Conservation (phyloP, 129 eudicot species). For the Centella asiatica region DNA sequence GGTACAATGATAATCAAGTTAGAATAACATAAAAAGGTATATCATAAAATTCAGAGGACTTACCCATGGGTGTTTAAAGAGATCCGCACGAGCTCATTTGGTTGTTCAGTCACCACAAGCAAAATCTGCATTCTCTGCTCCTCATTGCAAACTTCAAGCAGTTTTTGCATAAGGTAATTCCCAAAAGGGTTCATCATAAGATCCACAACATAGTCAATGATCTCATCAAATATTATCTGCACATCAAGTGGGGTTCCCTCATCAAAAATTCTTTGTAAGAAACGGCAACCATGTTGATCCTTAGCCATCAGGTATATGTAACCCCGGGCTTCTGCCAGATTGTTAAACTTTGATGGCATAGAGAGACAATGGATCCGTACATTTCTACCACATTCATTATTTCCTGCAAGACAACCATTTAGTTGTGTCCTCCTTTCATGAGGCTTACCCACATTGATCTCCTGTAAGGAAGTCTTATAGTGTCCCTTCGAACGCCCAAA, state of each 20-base stretch:
- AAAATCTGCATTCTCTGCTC: conserved; percentile 66
- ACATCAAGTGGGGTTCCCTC: conserved; percentile 46
- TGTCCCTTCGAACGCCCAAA: conserved; percentile 14
- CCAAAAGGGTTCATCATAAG: conserved; percentile 67
- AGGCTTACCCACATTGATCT: conserved; percentile 8
- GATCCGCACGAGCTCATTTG: conserved; percentile 48
- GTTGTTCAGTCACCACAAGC: conserved; percentile 39
- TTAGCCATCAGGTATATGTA: conserved; percentile 48
- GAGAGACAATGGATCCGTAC: conserved; percentile 10
- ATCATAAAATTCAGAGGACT: not conserved
- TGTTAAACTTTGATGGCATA: conserved; percentile 21
- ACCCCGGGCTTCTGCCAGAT: conserved; percentile 38
- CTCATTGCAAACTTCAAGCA: conserved; percentile 51
- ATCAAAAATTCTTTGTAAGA: conserved; percentile 48
- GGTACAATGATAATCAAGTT: conserved; percentile 11
- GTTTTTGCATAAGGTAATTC: conserved; percentile 68
- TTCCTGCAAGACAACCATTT: conserved; percentile 18
- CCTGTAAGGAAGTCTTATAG: conserved; percentile 11
- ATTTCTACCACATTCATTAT: conserved; percentile 30
- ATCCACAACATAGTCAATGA: conserved; percentile 43
- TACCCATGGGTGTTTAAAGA: conserved; percentile 80
- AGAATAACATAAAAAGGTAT: not conserved
- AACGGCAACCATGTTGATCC: conserved; percentile 74
- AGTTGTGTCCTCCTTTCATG: conserved; percentile 25
- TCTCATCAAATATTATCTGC: conserved; percentile 45